phyloP scores from a whole-genome alignment of 257 asterid genomes.

The Lycium ferocissimum region DNA sequence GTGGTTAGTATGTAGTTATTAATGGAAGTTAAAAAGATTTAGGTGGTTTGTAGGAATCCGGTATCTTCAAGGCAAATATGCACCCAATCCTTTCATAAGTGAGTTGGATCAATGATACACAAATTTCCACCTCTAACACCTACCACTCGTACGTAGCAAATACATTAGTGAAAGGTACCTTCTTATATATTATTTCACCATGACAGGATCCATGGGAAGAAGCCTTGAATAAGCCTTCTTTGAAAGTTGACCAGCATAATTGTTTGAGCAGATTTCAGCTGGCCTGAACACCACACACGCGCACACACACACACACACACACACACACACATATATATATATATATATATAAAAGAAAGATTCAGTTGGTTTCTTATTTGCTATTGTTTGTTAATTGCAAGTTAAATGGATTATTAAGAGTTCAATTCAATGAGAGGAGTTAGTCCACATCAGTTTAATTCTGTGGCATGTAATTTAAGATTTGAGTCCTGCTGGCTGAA shows the following conservation, averaged over 20 bases:
- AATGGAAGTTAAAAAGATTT: too few relatives aligned
- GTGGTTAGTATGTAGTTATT: too few relatives aligned
- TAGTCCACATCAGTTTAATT: background rate
- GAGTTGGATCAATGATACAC: too few relatives aligned
- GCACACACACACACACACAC: too few relatives aligned
- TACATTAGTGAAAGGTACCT: background rate
- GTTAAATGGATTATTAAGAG: background rate
- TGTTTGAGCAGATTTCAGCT: background rate
- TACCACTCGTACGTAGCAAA: too few relatives aligned
- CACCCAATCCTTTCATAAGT: too few relatives aligned
- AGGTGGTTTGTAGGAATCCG: too few relatives aligned
- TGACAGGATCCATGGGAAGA: too few relatives aligned
- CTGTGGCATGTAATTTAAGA: constrained; percentile 16
- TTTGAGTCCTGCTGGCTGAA: background rate
- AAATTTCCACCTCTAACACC: too few relatives aligned
- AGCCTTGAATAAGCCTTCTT: background rate
- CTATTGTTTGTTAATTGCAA: constrained; percentile 15
- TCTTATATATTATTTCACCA: background rate
- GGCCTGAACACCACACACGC: background rate
- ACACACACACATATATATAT: too few relatives aligned
- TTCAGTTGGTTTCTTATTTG: background rate
- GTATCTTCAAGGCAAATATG: too few relatives aligned
- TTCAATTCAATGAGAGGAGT: background rate
- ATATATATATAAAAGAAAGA: background rate
- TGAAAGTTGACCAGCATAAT: background rate